These are phyloP conservation scores for Monosporascus sp. DNA, from an alignment of 2,329 filamentous ascomycete species.

Conservation along the genomic window DNA sequence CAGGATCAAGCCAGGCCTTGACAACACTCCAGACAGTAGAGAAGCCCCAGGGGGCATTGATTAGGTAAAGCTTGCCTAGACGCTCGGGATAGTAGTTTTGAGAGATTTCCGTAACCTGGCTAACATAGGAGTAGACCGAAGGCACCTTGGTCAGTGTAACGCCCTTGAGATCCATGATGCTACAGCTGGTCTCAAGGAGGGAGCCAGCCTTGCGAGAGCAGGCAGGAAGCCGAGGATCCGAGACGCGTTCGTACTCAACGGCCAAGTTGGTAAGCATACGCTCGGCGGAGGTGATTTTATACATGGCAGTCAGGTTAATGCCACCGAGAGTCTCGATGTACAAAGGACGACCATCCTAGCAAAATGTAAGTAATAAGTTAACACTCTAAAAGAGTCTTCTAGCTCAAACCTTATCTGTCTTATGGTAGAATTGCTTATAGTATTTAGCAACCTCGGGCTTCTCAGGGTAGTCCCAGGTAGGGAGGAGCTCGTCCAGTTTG, in stretches of 20 bases:
- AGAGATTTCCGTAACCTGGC: conserved; percentile 78
- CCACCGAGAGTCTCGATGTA: conserved; percentile 97
- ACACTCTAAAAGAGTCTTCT: too few species aligned
- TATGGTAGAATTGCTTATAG: conserved; percentile 99
- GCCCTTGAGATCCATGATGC: conserved; percentile 95
- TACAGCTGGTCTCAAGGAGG: conserved; percentile 96
- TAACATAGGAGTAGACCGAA: conserved; percentile 84
- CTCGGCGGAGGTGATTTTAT: conserved; percentile 76
- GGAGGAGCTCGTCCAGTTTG: conserved; percentile 62
- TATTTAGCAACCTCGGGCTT: conserved; percentile 76
- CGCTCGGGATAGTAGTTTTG: conserved; percentile 99
- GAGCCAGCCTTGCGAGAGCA: conserved; percentile 88
- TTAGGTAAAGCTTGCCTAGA: conserved; percentile 90
- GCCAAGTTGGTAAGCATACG: conserved; percentile 97
- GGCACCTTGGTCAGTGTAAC: conserved; percentile 77
- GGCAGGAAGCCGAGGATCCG: conserved; percentile 87
- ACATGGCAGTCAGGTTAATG: conserved; percentile 91
- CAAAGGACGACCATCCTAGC: conserved; percentile 85
- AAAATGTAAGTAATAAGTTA: too few species aligned
- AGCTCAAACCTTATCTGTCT: conserved; percentile 68
- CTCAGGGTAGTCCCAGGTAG: conserved; percentile 66
- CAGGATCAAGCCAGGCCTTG: conserved; percentile 92
- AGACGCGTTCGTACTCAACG: conserved; percentile 93
- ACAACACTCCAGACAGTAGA: conserved; percentile 76
- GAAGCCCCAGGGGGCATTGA: conserved; percentile 98